phyloP scores from a whole-genome alignment of 257 asterid species.

The Plantago ovata region DNA sequence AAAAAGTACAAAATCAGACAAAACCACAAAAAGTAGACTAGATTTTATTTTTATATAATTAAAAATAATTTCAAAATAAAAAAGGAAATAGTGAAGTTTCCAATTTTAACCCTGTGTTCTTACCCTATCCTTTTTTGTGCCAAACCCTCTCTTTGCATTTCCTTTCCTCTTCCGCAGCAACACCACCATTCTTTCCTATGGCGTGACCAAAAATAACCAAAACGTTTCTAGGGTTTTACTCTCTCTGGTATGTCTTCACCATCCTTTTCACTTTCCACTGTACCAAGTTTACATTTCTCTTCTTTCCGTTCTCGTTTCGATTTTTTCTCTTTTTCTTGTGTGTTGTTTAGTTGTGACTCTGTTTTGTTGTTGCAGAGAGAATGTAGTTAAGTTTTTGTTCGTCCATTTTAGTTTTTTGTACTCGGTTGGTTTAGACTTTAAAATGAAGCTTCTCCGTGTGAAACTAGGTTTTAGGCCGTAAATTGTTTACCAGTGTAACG shows the following conservation, averaged over 20 bases:
- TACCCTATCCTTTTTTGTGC: constrained; percentile 41
- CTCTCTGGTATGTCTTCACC: constrained; percentile 9
- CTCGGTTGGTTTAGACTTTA: too few relatives aligned
- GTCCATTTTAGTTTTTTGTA: too few relatives aligned
- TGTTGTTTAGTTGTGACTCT: background rate
- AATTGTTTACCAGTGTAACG: too few relatives aligned
- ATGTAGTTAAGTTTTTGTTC: too few relatives aligned
- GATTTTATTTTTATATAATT: background rate
- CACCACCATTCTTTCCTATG: constrained; percentile 28
- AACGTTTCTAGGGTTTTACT: constrained; percentile 29
- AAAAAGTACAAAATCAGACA: constrained; percentile 26
- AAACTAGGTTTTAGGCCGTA: too few relatives aligned
- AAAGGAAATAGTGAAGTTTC: constrained; percentile 8
- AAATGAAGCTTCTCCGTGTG: too few relatives aligned
- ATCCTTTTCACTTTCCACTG: constrained; percentile 17
- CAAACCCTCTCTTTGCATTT: constrained; percentile 4
- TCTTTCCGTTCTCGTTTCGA: constrained; percentile 3
- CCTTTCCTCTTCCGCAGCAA: constrained; percentile 1
- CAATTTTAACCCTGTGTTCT: constrained; percentile 34
- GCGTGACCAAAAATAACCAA: constrained; percentile 16
- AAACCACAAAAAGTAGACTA: constrained; percentile 14
- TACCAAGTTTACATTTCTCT: constrained; percentile 9
- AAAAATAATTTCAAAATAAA: background rate
- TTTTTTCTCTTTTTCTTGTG: background rate
- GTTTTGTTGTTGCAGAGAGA: background rate